Conservation (phyloP, 2,329 filamentous ascomycete genomes). For the Cladosporium sp. region DNA sequence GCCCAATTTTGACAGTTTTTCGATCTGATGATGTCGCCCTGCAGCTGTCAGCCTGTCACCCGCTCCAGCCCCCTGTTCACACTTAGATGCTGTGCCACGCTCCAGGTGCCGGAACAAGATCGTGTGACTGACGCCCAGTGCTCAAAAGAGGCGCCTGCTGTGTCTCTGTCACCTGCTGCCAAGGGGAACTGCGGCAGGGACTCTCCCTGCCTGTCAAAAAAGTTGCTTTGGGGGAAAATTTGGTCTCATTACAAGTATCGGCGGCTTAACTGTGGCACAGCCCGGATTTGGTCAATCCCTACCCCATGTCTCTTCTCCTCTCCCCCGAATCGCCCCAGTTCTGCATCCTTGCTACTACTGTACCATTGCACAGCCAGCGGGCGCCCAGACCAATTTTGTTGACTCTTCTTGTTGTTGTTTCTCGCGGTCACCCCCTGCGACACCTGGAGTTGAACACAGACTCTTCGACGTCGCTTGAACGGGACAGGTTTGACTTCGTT, state of each 20-base stretch:
- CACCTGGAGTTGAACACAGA: background rate
- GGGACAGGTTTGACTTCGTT: background rate
- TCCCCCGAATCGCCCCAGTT: background rate
- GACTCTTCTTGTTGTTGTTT: background rate
- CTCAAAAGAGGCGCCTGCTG: conserved; percentile 15
- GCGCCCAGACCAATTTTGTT: background rate
- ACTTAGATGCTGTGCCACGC: background rate
- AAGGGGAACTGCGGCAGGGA: conserved; percentile 17
- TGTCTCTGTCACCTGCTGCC: background rate
- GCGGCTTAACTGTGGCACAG: conserved; percentile 10
- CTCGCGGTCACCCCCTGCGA: background rate
- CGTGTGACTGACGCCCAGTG: conserved; percentile 19
- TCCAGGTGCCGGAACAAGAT: conserved; percentile 12
- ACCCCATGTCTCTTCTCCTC: background rate
- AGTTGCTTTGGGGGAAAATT: background rate
- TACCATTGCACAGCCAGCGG: conserved; percentile 1
- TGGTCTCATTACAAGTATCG: background rate
- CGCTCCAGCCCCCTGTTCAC: background rate
- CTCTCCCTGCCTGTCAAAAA: background rate
- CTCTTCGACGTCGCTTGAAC: background rate
- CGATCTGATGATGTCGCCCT: conserved; percentile 15
- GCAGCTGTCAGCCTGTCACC: conserved; percentile 19
- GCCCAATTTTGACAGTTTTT: background rate
- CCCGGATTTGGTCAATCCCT: background rate
- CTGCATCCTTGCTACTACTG: background rate